Base-by-base conservation (phyloP, 2,329 filamentous ascomycete genomes). In the Exophiala sp. region DNA sequence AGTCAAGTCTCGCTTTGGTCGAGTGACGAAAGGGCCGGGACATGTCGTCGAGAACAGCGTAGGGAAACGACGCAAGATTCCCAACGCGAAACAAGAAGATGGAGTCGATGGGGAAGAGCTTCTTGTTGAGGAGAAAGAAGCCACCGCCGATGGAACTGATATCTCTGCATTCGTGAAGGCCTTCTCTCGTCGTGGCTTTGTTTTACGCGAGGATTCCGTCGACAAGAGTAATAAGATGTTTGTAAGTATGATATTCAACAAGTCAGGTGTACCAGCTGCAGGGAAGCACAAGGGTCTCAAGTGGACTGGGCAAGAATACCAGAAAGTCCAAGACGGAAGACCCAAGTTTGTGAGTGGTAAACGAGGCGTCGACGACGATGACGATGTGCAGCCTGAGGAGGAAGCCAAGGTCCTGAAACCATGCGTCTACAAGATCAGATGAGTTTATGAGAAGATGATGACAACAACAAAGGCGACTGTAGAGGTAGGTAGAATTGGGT, bases 191-290 rank as follows among this genome's bases (percentile, higher is more conserved):
- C 80, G 91, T 16, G 94, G 94, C 0, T 96, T 99, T 66, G 78
- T 91, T n/a, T 78, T 96, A 29, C 87, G 87, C 63, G 82, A 83
- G 80, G 63, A 80, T 75, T 59, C 86, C 0, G 79, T 95, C 8
- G 91, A 99, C 73, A 75, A 95, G 65, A 82, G 81, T 52, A 99
- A 99, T 74, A 95, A 88, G 75, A 99, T 99, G 94, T 99, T 99
- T 75, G 92, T 97, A 63, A 89, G 87, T 74, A 92, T 99, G 90
- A 84, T 87, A 64, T 99, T 99, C 71, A 78, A 91, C 65, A 99
- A 97, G 75, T 84, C 81, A n/a, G 84, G 83, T 16, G 75, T 83
- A 41, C 87, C 91, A 0, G 79, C 79, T 2, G 86, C 84, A 68
- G 91, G 91, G 20, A 95, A 95, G 75, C 83, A 87, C 60, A 82